Conservation (phyloP, 768 basidiomycete species). For the Russula olivacea region DNA sequence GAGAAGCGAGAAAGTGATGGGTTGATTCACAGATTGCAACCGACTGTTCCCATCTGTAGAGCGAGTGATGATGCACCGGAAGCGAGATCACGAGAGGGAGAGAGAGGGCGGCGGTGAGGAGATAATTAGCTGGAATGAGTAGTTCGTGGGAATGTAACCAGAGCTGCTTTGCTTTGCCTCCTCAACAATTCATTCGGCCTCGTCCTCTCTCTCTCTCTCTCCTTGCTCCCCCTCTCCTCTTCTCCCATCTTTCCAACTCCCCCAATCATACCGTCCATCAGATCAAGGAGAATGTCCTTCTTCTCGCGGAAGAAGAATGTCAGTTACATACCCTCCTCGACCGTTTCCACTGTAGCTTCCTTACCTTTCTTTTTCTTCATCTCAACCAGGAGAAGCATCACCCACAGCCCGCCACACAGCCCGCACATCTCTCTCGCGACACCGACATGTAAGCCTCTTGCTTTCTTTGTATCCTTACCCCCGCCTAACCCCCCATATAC, state of each 20-base stretch:
- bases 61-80: constrained; percentile 62
- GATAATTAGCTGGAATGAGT: constrained; percentile 67
- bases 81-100: constrained; percentile 57
- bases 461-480: not conserved
- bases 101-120: constrained; percentile 42
- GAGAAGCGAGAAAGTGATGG: not conserved
- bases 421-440: constrained; percentile 21
- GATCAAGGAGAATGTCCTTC: constrained; percentile 84
- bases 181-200: not conserved
- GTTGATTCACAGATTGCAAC: constrained; percentile 48
- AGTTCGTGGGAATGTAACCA: not conserved
- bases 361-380: constrained; percentile 6
- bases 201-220: constrained; percentile 6
- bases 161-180: not conserved
- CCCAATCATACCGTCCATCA: constrained; percentile 58
- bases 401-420: constrained; percentile 13
- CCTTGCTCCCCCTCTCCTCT: not conserved
- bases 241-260: not conserved
- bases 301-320: constrained; percentile 77
- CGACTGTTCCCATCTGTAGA: constrained; percentile 69
- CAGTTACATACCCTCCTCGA: constrained; percentile 26
- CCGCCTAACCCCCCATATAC: constrained; percentile 11
- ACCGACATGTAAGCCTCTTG: constrained; percentile 13
- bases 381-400: constrained; percentile 24
- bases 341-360: constrained; percentile 7